Evolutionary conservation across 352 stramenopile genomes (phyloP), one percentile per base, ranked within the genome.

Genomic region (Globisporangium canariense): DNA sequence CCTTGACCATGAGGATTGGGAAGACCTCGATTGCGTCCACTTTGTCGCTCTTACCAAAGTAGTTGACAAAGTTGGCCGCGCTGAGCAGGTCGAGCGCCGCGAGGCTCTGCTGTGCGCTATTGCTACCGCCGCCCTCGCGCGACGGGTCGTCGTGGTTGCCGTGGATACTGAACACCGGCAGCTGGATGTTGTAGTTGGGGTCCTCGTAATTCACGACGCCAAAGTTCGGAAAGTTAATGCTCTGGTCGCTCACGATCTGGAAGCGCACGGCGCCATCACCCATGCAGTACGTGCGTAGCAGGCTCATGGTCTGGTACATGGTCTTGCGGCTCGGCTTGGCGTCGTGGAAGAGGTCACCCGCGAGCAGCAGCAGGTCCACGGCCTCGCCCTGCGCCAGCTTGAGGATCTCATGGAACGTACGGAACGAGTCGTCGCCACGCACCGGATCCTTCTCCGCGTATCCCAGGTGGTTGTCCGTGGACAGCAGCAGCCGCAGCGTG

Each of bases 81-180:
- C 88, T 88, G 30, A 99, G 80, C 46, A 99, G 58, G 72, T 99
- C 97, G 4, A 99, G 69, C 6, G 97, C 97, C 52, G 96, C 95
- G 22, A 99, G 83, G 28, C 97, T 88, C 60, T 89, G 76, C 51
- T 77, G 69, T 70, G 52, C 61, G 51, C 25, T 50, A 47, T 64
- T 55, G 54, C 69, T 62, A 58, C 75, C 83, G 54, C 75, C 79
- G 47, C 88, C 93, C 58, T 99, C 97, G 45, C 97, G 81, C 13
- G 95, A 96, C 10, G 98, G 97, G 78, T 99, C 97, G 76, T 99
- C 98, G 81, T 99, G 98, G 83, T 99, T 99, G 14, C 98, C 98
- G 75, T 99, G 97, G 70, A 99, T 99, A 62, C 85, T 91, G 70
- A 99, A 99, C 18, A 99, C 86, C 4, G 98, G 97, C 34, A 99